phyloP scores from a whole-genome alignment of 78 protist genomes.

The Speleostelium caveatum region DNA sequence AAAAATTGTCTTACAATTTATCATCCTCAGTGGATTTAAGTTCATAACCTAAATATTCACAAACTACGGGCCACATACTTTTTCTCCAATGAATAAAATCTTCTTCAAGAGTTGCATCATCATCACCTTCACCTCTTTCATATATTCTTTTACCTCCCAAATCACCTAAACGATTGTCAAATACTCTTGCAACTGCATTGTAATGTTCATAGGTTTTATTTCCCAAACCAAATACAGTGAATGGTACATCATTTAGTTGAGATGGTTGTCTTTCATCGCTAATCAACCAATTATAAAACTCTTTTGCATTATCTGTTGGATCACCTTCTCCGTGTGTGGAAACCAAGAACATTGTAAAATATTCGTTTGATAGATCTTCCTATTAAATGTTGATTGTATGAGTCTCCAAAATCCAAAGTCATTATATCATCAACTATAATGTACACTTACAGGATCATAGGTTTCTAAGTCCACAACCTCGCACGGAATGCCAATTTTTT shows the following conservation, averaged over 20 bases:
- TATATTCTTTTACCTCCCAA: slow-evolving; percentile 88
- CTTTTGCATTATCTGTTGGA: slow-evolving; percentile 94
- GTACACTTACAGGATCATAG: slow-evolving; percentile 35
- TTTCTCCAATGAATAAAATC: slow-evolving; percentile 91
- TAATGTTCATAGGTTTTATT: slow-evolving; percentile 94
- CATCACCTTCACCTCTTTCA: slow-evolving; percentile 93
- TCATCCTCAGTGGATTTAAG: slow-evolving; percentile 39
- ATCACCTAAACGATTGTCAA: slow-evolving; percentile 78
- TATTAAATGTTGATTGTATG: not conserved
- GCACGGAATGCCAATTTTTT: slow-evolving; percentile 66
- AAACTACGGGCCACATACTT: slow-evolving; percentile 77
- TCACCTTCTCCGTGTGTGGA: slow-evolving; percentile 96
- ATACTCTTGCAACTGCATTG: slow-evolving; percentile 83
- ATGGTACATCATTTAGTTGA: slow-evolving; percentile 37
- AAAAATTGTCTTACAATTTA: no score
- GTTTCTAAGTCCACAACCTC: slow-evolving; percentile 81
- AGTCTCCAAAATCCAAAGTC: not conserved
- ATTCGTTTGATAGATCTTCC: not conserved
- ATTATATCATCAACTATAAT: no score
- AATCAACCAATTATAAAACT: slow-evolving; percentile 60
- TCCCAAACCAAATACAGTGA: slow-evolving; percentile 93
- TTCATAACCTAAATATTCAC: slow-evolving; percentile 55
- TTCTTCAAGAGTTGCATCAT: slow-evolving; percentile 92
- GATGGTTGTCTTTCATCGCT: slow-evolving; percentile 51
- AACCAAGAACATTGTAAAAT: slow-evolving; percentile 76